phyloP scores from a whole-genome alignment of 2,329 filamentous ascomycete genomes.

The Colletotrichum kahawae region DNA sequence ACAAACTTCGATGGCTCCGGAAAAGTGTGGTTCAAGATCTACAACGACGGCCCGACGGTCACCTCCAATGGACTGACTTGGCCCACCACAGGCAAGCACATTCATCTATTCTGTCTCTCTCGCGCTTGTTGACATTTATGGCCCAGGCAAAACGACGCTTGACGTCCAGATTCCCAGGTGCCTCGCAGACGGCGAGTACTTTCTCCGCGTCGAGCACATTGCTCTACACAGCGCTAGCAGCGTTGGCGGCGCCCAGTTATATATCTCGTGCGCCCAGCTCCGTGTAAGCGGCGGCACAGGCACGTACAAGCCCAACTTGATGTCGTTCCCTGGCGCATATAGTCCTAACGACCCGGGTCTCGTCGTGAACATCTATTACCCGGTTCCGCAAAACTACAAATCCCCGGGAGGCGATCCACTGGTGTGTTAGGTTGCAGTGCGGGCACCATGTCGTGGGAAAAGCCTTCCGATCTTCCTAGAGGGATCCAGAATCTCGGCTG shows the following conservation, averaged over 20 bases:
- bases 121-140: background rate
- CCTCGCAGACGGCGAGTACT: slow-evolving; percentile 53
- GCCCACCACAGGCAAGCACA: slow-evolving; percentile 38
- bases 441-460: slow-evolving; percentile 52
- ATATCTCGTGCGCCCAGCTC: slow-evolving; percentile 47
- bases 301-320: slow-evolving; percentile 38
- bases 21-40: slow-evolving; percentile 49
- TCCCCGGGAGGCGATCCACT: slow-evolving; percentile 22
- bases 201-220: slow-evolving; percentile 54
- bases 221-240: slow-evolving; percentile 47
- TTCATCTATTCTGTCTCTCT: background rate
- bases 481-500: background rate
- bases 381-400: slow-evolving; percentile 42
- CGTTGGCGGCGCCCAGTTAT: slow-evolving; percentile 50
- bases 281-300: slow-evolving; percentile 46
- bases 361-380: slow-evolving; percentile 49
- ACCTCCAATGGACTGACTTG: slow-evolving; percentile 40
- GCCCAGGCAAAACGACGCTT: slow-evolving; percentile 34
- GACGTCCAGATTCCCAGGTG: slow-evolving; percentile 47
- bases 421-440: slow-evolving; percentile 37
- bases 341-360: slow-evolving; percentile 44
- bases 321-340: slow-evolving; percentile 49
- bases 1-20: slow-evolving; percentile 41
- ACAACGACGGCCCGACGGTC: slow-evolving; percentile 44
- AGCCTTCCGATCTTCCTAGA: background rate